These are phyloP conservation scores for Coffea eugenioides DNA, from an alignment of 257 asterid species.

Conservation along the genomic window DNA sequence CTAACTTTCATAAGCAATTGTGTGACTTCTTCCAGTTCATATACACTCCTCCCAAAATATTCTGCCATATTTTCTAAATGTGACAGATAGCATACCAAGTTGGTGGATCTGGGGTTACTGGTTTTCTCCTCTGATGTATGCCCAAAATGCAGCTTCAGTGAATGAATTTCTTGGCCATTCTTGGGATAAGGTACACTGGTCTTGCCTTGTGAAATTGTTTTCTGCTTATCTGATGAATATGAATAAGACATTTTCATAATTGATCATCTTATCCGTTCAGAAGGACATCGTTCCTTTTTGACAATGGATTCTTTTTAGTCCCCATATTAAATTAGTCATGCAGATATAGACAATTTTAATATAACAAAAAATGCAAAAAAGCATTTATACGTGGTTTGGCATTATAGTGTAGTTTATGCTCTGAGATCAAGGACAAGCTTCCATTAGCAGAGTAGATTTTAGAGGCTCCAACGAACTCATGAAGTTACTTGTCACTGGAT, in stretches of 20 bases:
- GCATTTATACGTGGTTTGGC: background rate
- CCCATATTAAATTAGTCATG: too few relatives aligned
- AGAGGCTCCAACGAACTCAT: background rate
- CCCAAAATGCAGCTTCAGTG: conserved; percentile 87
- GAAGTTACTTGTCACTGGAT: background rate
- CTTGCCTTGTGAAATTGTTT: background rate
- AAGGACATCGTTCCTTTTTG: background rate
- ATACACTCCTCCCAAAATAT: background rate
- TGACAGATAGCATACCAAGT: conserved; percentile 77
- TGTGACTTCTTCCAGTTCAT: background rate
- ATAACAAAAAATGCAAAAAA: background rate
- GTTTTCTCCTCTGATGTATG: conserved; percentile 93
- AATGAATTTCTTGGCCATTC: conserved; percentile 93
- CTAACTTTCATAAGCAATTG: background rate
- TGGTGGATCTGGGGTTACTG: conserved; percentile 99
- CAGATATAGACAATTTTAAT: too few relatives aligned
- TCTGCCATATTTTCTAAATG: conserved; percentile 12
- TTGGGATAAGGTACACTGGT: conserved; percentile 75
- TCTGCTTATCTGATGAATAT: background rate
- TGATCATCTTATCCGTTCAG: background rate
- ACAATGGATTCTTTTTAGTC: background rate
- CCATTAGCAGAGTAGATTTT: background rate
- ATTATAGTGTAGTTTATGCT: background rate
- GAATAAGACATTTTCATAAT: background rate
- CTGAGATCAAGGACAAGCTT: background rate